These are phyloP conservation scores for Ilex aquifolium DNA, from an alignment of 257 asterid genomes.

Conservation along the genomic window DNA sequence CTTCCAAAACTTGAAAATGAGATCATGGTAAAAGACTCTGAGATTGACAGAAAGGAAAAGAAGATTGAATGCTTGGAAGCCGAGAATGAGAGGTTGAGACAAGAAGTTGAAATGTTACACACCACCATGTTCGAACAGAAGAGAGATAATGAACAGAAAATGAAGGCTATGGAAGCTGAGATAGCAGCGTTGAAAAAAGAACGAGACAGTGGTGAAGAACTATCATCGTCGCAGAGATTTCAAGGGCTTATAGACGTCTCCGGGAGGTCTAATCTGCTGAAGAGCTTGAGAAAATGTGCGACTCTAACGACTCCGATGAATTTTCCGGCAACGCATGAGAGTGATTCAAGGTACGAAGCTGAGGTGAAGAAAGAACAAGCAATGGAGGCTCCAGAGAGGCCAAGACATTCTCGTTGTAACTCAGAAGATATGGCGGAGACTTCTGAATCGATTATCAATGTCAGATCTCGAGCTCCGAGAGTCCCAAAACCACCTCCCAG, in stretches of 20 bases:
- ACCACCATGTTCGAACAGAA: conserved; percentile 53
- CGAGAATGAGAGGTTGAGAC: conserved; percentile 62
- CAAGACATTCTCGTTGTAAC: conserved; percentile 39
- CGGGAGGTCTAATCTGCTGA: conserved; percentile 20
- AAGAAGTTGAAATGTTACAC: conserved; percentile 65
- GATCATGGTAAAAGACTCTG: conserved; percentile 44
- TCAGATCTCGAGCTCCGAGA: conserved; percentile 67
- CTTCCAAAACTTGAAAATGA: conserved; percentile 38
- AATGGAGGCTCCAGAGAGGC: conserved; percentile 27
- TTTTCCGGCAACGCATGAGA: not conserved
- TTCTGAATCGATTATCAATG: conserved; percentile 35
- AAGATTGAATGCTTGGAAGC: conserved; percentile 67
- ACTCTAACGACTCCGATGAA: conserved; percentile 18
- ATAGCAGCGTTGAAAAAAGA: conserved; percentile 39
- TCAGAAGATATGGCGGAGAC: conserved; percentile 53
- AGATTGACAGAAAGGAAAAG: conserved; percentile 37
- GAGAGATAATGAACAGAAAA: conserved; percentile 43
- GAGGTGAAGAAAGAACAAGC: not conserved
- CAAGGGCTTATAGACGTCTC: conserved; percentile 30
- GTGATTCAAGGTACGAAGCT: conserved; percentile 10
- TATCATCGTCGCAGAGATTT: conserved; percentile 32
- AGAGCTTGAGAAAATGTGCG: conserved; percentile 47
- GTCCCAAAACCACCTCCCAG: conserved; percentile 92
- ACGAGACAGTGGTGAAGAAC: conserved; percentile 31
- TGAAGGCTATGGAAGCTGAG: conserved; percentile 44